Base-by-base conservation (phyloP, 441 rosid genomes). In the Syzygium syzygioides region DNA sequence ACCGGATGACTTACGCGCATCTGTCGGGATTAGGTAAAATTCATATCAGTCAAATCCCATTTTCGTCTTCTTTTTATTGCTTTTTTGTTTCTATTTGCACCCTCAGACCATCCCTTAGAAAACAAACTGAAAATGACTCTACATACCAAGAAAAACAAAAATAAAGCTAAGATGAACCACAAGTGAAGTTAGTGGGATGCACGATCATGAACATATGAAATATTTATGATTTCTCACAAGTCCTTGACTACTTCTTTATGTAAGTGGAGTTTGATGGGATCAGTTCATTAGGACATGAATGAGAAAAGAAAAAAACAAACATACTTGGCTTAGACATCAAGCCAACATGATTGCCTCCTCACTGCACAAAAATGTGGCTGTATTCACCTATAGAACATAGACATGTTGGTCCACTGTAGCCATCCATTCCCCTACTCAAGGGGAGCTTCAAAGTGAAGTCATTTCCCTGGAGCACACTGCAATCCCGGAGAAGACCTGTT, bases 241-340 rank as follows among this genome's bases (percentile, higher is more conserved):
- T 41, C 45, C 53, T 56, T 86, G 87, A 86, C 66, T 56, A 14
- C 19, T 86, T 56, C 20, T 15, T 41, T 60, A 20, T 41, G 52
- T 86, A 45, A 85, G 60, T 85, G 88, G 79, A 59, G 48, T 62
- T 66, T 71, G 76, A n/a, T 53, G 80, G 86, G 76, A 37, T 86
- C 26, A 32, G 37, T n/a, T 76, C 5, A 32, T 48, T 19, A 45
- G 52, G 68, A 25, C 18, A 41, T 41, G 84, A 79, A 45, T 45
- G 76, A 32, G 28, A 45, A 7, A n/a, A 1, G 1, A 41, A 13
- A 4, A 84, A 14, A 48, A 32, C 50, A 64, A 79, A 64, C 90
- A 89, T 89, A 87, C 88, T 84, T 89, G 55, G 86, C 90, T 89
- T 89, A 80, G 87, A 89, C 88, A 80, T 89, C 37, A 86, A 89